Evolutionary conservation across 192 early-diverging fungal genomes (phyloP), one percentile per base, ranked within the genome.

Genomic region (Phycomyces blakesleeanus): DNA sequence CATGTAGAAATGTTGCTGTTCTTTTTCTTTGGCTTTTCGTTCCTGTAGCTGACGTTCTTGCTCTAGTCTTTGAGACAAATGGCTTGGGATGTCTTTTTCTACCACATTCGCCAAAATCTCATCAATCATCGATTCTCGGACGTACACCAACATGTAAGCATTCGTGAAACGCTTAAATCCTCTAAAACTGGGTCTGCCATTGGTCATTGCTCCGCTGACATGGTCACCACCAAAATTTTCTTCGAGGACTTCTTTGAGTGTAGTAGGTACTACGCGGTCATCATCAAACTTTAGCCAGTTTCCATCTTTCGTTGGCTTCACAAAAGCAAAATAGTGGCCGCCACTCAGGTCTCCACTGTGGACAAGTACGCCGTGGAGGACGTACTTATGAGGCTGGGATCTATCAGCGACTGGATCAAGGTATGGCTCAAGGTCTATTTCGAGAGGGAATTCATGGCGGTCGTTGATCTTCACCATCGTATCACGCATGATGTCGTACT

Each of bases 141-240:
- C 86, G 61, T 99, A 99, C 25, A 97, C 95, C 73, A 99, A 78
- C 96, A 99, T 97, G 81, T 99, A 99, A 8, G 97, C 97, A 64
- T 97, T 99, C 6, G 92, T 94, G 69, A 91, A 96, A 26, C 93
- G 88, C 69, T 92, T 95, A 59, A 77, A 51, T 22, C 69, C 67
- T 29, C 85, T 79, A 61, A 76, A 74, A 9, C 79, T 81, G 5
- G 76, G 69, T 12, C 64, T 71, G 0, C 68, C 55, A 22, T 66
- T 58, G 16, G 74, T 67, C 26, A 74, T 76, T 7, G 60, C 47
- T 3, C 74, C 72, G 47, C 71, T 56, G 25, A 49, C 44, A 16
- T 62, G 63, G 59, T 92, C 93, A 14, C 94, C 96, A 44, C 97
- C 97, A 67, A 85, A 98, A 71, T 96, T 96, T 34, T 96, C 95